These are phyloP conservation scores for Talaromyces sp. DNA, from an alignment of 2,329 filamentous ascomycete species.

Conservation along the genomic window DNA sequence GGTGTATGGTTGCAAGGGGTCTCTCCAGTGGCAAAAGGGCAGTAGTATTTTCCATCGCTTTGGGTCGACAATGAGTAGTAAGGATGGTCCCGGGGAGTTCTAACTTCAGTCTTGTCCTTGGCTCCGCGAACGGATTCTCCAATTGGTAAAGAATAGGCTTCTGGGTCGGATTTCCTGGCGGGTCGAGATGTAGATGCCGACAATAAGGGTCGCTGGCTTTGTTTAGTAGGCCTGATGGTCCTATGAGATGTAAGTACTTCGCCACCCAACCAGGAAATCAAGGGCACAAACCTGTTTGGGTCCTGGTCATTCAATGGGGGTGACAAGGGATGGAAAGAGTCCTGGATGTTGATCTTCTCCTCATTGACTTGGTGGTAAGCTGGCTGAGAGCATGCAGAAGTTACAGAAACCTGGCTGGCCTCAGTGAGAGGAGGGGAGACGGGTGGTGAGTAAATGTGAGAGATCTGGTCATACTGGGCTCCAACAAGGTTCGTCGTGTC, in stretches of 20 bases:
- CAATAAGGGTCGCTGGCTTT: constrained; percentile 38
- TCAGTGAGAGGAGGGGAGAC: constrained; percentile 46
- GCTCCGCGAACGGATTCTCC: constrained; percentile 36
- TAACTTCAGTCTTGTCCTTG: constrained; percentile 40
- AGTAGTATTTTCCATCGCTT: constrained; percentile 83
- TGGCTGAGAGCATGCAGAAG: constrained; percentile 39
- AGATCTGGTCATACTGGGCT: constrained; percentile 37
- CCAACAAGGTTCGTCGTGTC: constrained; percentile 36
- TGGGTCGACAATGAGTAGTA: constrained; percentile 45
- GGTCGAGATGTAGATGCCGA: constrained; percentile 34
- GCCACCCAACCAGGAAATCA: neutral
- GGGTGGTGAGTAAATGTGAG: constrained; percentile 39
- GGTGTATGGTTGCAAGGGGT: constrained; percentile 82
- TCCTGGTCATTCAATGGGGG: constrained; percentile 43
- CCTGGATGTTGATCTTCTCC: constrained; percentile 40
- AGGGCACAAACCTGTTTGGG: constrained; percentile 40
- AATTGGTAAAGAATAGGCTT: constrained; percentile 38
- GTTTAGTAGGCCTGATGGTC: constrained; percentile 42
- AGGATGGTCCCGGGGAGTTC: constrained; percentile 44
- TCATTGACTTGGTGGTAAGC: constrained; percentile 42
- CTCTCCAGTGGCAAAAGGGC: constrained; percentile 71
- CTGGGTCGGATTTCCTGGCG: constrained; percentile 37
- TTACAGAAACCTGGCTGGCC: constrained; percentile 41
- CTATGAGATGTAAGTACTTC: constrained; percentile 26
- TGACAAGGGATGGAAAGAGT: constrained; percentile 41